These are phyloP conservation scores for Acanthamoeba rhysodes DNA, from an alignment of 208 protist species.

Conservation along the genomic window DNA sequence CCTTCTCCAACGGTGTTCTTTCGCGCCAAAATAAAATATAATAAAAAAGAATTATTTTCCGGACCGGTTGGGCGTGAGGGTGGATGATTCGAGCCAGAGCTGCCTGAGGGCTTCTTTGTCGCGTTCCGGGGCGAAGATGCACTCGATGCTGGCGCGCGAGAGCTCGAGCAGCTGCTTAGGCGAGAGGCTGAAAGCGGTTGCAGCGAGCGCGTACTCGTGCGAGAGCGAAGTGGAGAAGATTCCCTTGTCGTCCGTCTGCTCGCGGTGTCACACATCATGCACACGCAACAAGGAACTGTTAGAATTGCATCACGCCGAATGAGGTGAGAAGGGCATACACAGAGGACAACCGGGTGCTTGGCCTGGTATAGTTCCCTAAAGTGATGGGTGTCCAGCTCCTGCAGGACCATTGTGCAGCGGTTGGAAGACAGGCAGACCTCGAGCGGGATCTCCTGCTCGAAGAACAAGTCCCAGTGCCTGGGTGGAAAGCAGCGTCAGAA, in stretches of 20 bases:
- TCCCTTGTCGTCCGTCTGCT: slow-evolving; percentile 44
- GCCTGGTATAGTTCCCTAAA: slow-evolving; percentile 51
- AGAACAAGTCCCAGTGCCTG: slow-evolving; percentile 49
- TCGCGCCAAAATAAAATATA: background rate
- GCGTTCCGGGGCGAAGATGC: background rate
- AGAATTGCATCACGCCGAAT: too few relatives aligned
- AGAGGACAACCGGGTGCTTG: slow-evolving; percentile 41
- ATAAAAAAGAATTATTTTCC: background rate
- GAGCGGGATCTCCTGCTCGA: slow-evolving; percentile 29
- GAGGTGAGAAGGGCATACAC: background rate
- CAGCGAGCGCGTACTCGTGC: slow-evolving; percentile 31
- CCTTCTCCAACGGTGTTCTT: background rate
- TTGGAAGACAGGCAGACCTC: slow-evolving; percentile 65
- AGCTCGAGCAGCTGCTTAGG: slow-evolving; percentile 44
- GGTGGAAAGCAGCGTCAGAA: background rate
- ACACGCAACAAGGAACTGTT: too few relatives aligned
- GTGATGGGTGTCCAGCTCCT: slow-evolving; percentile 7
- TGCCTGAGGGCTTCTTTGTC: slow-evolving; percentile 13
- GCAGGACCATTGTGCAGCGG: slow-evolving; percentile 16
- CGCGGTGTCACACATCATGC: background rate
- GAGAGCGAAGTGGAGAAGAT: slow-evolving; percentile 55
- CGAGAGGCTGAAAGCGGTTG: background rate
- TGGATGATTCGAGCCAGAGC: background rate
- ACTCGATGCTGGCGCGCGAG: slow-evolving; percentile 18
- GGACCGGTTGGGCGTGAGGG: too few relatives aligned